phyloP scores from a whole-genome alignment of 73 alveolate species.

The Effrenium voratum region DNA sequence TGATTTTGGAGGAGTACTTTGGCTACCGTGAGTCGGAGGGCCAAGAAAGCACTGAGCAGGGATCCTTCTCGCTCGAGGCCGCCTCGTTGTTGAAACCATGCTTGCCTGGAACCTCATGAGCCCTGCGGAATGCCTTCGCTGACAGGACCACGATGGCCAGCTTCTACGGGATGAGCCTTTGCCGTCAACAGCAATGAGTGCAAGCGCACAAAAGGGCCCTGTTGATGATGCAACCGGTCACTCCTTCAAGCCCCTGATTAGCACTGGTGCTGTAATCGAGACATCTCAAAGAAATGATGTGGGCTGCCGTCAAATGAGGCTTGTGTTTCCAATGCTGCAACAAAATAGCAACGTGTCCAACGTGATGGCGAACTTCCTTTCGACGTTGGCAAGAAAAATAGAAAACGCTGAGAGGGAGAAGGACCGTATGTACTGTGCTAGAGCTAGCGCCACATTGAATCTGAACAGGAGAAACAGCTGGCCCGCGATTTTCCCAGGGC shows the following conservation, averaged over 20 bases:
- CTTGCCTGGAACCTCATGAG: no score
- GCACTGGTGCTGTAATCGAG: not conserved
- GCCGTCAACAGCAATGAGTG: no score
- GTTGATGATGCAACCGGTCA: not conserved
- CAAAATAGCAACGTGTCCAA: not conserved
- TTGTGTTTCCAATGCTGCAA: constrained; percentile 8
- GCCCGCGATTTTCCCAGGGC: not conserved
- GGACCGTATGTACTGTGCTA: not conserved
- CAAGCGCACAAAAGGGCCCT: no score
- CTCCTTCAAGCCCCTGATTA: not conserved
- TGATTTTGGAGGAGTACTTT: not conserved
- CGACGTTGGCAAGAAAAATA: not conserved
- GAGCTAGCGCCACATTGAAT: no score
- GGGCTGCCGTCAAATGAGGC: not conserved
- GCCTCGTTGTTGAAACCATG: no score
- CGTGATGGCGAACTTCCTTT: not conserved
- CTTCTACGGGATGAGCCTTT: not conserved
- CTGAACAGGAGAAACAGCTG: not conserved
- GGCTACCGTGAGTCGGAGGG: not conserved
- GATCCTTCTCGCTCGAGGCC: no score
- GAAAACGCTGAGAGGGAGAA: not conserved
- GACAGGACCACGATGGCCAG: constrained; percentile 12
- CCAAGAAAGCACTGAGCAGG: no score
- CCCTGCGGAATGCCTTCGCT: no score
- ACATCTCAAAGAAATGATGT: not conserved